phyloP scores from a whole-genome alignment of 495 filamentous ascomycete genomes.

The Aspergillus olivimuriae region DNA sequence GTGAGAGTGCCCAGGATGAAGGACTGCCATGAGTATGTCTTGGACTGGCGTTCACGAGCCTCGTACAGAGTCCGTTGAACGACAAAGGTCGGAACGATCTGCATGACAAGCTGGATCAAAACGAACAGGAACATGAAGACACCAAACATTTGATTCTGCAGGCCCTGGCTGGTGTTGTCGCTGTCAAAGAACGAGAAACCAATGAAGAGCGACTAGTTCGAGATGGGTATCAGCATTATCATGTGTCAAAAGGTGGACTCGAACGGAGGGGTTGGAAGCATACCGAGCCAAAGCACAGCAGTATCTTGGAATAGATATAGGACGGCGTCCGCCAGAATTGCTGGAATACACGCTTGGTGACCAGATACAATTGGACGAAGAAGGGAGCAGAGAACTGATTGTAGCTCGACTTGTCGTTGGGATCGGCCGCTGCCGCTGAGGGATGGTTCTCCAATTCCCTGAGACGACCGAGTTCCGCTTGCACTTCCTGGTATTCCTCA shows the following conservation, averaged over 20 bases:
- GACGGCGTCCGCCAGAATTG: slow-evolving; percentile 47
- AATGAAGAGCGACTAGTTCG: slow-evolving; percentile 58
- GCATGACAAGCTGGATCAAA: slow-evolving; percentile 64
- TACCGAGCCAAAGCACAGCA: slow-evolving; percentile 49
- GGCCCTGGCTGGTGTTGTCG: slow-evolving; percentile 58
- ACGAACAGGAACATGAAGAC: slow-evolving; percentile 76
- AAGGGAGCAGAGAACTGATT: slow-evolving; percentile 25
- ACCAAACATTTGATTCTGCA: slow-evolving; percentile 78
- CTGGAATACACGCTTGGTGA: slow-evolving; percentile 31
- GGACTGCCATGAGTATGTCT: slow-evolving; percentile 67
- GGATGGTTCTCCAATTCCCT: slow-evolving; percentile 45
- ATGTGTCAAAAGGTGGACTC: slow-evolving; percentile 27
- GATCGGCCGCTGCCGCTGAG: slow-evolving; percentile 2
- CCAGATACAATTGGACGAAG: slow-evolving; percentile 35
- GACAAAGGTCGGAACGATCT: slow-evolving; percentile 63
- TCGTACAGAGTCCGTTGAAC: slow-evolving; percentile 64
- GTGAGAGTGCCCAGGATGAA: slow-evolving; percentile 62
- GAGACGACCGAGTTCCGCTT: slow-evolving; percentile 45
- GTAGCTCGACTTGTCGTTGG: slow-evolving; percentile 2
- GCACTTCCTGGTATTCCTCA: slow-evolving; percentile 55
- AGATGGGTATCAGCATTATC: background rate
- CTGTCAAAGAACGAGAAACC: slow-evolving; percentile 68
- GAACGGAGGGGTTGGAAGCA: slow-evolving; percentile 73
- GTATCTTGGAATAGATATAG: slow-evolving; percentile 45
- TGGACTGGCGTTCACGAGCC: slow-evolving; percentile 68